Evolutionary conservation across 257 asterid genomes (phyloP).

Genomic region (Solanum pennellii): DNA sequence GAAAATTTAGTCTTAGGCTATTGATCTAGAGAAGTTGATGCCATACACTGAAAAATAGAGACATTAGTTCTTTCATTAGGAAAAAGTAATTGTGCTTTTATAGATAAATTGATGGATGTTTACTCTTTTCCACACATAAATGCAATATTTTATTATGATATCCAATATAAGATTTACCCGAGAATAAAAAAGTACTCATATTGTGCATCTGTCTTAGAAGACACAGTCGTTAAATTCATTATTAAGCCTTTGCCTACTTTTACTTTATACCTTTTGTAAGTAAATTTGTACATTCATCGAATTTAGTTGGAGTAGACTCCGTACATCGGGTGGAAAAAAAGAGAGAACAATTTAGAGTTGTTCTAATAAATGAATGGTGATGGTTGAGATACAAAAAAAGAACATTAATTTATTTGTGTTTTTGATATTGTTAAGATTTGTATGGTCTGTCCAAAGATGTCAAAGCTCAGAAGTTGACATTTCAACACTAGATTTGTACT

Average conservation of each 20-base stretch:
- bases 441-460: conserved; percentile 66
- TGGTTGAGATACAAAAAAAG: background rate
- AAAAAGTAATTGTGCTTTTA: background rate
- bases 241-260: no score
- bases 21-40: background rate
- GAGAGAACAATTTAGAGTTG: background rate
- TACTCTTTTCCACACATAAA: background rate
- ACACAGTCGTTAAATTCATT: no score
- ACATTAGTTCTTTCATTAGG: background rate
- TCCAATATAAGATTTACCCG: no score
- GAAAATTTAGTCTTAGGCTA: background rate
- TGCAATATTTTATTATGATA: background rate
- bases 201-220: no score
- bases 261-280: no score
- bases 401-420: background rate
- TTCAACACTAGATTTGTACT: conserved; percentile 76
- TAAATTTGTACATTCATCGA: no score
- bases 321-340: background rate
- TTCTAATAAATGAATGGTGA: background rate
- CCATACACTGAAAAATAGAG: background rate
- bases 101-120: background rate
- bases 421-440: conserved; percentile 52
- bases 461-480: conserved; percentile 78
- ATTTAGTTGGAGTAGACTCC: no score
- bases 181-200: no score